Base-by-base conservation (phyloP, 768 basidiomycete genomes). In the Kwoniella sp. region DNA sequence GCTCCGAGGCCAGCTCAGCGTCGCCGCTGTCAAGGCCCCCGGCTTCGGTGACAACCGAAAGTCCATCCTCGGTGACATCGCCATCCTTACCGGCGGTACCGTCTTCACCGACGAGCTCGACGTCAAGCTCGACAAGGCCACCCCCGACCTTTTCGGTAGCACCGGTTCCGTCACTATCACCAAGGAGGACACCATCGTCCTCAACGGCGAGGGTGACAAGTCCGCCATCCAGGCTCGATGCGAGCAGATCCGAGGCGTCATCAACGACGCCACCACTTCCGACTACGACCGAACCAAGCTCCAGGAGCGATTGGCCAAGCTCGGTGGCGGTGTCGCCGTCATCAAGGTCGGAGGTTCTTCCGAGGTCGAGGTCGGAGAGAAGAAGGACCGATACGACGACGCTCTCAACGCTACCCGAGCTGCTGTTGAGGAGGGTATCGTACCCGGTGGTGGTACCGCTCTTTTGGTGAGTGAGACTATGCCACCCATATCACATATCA, bases 1-100 rank as follows among this genome's bases (percentile, higher is more conserved):
- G 86, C 90, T 99, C 67, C 92, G 95, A 70, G 95, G 95, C 34
- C 95, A 97, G 81, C 88, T 99, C 63, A 89, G 90, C 77, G 95
- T 98, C 68, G 89, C 84, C 55, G 94, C 93, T 54, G 87, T 98
- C 83, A 97, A 99, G 85, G 94, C 95, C 20, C 95, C 95, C 58
- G 80, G 95, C 57, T 98, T 99, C 81, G 95, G 95, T 75, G 95
- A 98, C 84, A 99, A 98, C 87, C 90, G 95, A 83, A 99, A 98
- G 85, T 91, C 89, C 61, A 91, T 97, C 83, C 90, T 98, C 60
- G 95, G 95, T 65, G 94, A 97, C 78, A 86, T 98, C 56, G 93
- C 92, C 59, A 96, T 98, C 83, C 88, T 98, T 71, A 97, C 95
- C 3, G 95, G 95, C 57, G 93, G 95, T 67, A 94, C 92, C 58